Conservation (phyloP, 2,329 filamentous ascomycete genomes). For the Esteya vermicola region DNA sequence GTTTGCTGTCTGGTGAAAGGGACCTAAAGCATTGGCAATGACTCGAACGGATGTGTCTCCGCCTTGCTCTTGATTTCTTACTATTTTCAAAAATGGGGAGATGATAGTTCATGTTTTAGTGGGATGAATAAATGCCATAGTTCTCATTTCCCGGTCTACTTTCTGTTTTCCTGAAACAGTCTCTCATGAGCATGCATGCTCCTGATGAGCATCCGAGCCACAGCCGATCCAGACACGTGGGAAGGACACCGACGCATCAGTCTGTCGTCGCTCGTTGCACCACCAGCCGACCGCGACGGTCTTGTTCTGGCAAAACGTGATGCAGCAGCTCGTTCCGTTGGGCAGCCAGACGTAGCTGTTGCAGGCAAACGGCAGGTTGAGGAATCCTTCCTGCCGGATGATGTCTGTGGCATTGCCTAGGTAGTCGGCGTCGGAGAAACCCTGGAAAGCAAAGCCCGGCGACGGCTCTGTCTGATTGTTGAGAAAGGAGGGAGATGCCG, state of each 20-base stretch:
- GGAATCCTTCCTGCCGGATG: conserved; percentile 12
- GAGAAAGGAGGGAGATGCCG: conserved; percentile 7
- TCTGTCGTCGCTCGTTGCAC: conserved; percentile 17
- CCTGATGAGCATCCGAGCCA: background rate
- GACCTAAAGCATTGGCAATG: too few relatives aligned
- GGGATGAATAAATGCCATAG: too few relatives aligned
- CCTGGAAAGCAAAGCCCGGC: conserved; percentile 17
- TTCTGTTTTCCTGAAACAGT: background rate
- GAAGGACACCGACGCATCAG: background rate
- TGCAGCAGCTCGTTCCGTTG: conserved; percentile 13
- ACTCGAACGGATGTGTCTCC: too few relatives aligned
- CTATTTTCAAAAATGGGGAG: too few relatives aligned
- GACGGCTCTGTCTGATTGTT: conserved; percentile 12
- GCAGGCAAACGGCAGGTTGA: conserved; percentile 10
- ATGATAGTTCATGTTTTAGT: too few relatives aligned
- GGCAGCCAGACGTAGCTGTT: conserved; percentile 15
- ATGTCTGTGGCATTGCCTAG: conserved; percentile 13
- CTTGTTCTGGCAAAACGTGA: conserved; percentile 15
- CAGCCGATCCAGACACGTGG: conserved; percentile 6
- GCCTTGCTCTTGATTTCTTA: too few relatives aligned
- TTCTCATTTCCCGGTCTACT: too few relatives aligned
- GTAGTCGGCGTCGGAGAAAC: conserved; percentile 14
- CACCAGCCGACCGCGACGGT: conserved; percentile 12
- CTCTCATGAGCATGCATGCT: conserved; percentile 3
- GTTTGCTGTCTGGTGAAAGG: too few relatives aligned